Conservation (phyloP, 305 asterid species). For the Fraxinus floribunda region DNA sequence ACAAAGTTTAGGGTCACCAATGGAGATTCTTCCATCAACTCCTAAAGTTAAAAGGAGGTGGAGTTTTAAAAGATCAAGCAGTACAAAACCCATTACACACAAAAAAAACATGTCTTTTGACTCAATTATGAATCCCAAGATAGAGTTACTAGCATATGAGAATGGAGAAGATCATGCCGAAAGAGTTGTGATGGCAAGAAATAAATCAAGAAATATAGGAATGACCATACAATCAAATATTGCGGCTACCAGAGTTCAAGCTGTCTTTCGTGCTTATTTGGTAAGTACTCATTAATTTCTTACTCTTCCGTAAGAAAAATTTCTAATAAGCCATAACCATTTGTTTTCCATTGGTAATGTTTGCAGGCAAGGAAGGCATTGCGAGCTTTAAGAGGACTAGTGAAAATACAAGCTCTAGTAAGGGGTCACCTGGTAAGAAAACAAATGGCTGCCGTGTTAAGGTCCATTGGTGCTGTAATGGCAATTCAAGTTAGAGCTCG, state of each 20-base stretch:
- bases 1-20: constrained; percentile 25
- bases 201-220: constrained; percentile 9
- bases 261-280: constrained; percentile 66
- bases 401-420: constrained; percentile 73
- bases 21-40: constrained; percentile 14
- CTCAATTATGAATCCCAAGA: constrained; percentile 35
- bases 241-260: constrained; percentile 72
- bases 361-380: constrained; percentile 76
- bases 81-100: constrained; percentile 29
- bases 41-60: constrained; percentile 60
- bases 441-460: constrained; percentile 47
- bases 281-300: constrained; percentile 28
- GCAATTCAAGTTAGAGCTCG: constrained; percentile 73
- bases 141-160: constrained; percentile 33
- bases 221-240: constrained; percentile 27
- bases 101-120: constrained; percentile 46
- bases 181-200: constrained; percentile 14
- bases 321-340: constrained; percentile 11
- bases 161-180: constrained; percentile 29
- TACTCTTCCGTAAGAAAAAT: not conserved
- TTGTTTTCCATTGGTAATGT: not conserved
- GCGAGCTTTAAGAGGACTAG: constrained; percentile 61
- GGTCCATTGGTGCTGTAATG: constrained; percentile 63
- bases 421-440: constrained; percentile 76
- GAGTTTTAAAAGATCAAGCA: constrained; percentile 59